These are phyloP conservation scores for Yarrowia porcina DNA, from an alignment of 805 yeast genomes.

Conservation along the genomic window DNA sequence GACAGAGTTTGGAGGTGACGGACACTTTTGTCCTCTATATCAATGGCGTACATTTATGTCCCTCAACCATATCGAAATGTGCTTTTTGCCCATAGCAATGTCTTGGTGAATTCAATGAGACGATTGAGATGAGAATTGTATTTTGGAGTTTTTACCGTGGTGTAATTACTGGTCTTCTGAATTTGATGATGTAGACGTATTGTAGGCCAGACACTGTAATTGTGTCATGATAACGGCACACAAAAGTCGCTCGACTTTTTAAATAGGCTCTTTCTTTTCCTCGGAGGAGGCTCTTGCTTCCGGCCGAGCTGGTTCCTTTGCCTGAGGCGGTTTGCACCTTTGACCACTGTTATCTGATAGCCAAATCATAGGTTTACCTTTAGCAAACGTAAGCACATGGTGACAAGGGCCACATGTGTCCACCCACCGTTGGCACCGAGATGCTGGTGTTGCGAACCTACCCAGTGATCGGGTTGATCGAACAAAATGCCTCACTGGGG, in stretches of 20 bases:
- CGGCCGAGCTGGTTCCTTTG: too few relatives aligned
- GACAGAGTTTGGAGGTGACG: neutral
- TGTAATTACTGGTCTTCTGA: too few relatives aligned
- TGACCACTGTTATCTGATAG: neutral
- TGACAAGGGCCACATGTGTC: neutral
- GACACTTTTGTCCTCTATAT: neutral
- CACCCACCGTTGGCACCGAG: neutral
- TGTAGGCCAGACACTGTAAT: too few relatives aligned
- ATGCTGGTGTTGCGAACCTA: neutral
- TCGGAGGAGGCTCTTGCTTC: too few relatives aligned
- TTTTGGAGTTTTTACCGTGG: too few relatives aligned
- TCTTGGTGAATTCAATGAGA: too few relatives aligned
- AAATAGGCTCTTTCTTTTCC: too few relatives aligned
- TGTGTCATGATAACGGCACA: too few relatives aligned
- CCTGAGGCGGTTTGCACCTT: neutral
- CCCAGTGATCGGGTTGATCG: neutral
- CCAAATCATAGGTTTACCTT: conserved; percentile 11
- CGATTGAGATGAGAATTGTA: too few relatives aligned
- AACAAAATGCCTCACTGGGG: too few relatives aligned
- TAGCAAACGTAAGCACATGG: conserved; percentile 15
- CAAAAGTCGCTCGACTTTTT: too few relatives aligned
- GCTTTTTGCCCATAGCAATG: neutral
- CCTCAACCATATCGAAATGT: neutral
- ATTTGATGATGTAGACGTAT: too few relatives aligned
- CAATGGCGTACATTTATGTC: neutral